phyloP scores from a whole-genome alignment of 306 rosid genomes.

The Lotus japonicus region DNA sequence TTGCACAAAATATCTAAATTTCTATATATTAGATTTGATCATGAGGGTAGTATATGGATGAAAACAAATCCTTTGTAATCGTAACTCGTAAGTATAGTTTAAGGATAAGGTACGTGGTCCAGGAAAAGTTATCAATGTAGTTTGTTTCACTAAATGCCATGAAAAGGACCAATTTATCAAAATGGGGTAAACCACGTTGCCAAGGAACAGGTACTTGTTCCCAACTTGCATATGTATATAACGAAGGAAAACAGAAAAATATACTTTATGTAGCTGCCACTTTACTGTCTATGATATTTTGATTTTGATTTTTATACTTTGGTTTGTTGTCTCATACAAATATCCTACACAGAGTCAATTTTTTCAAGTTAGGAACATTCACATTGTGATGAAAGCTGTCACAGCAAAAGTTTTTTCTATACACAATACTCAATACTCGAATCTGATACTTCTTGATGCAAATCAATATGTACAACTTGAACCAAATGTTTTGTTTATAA shows the following conservation, averaged over 20 bases:
- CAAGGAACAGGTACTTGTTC: slow-evolving; percentile 14
- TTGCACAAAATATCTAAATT: too few species aligned
- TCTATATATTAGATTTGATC: too few species aligned
- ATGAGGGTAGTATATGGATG: not conserved
- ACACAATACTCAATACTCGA: too few species aligned
- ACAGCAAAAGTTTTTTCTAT: too few species aligned
- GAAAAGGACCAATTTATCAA: slow-evolving; percentile 22
- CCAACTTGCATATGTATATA: not conserved
- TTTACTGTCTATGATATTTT: not conserved
- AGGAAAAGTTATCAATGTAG: slow-evolving; percentile 4
- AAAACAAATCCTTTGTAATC: not conserved
- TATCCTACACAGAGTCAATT: too few species aligned
- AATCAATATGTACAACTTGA: too few species aligned
- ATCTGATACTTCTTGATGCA: too few species aligned
- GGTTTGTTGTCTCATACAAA: too few species aligned
- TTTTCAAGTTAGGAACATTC: too few species aligned
- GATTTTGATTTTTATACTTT: not conserved
- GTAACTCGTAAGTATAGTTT: not conserved
- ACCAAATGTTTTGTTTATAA: too few species aligned
- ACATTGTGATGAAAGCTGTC: too few species aligned
- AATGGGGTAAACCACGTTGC: slow-evolving; percentile 17
- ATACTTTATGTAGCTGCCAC: slow-evolving; percentile 8
- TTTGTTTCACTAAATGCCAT: slow-evolving; percentile 24
- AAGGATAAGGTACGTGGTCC: slow-evolving; percentile 38
- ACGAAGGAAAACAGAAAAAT: slow-evolving; percentile 1